phyloP scores from a whole-genome alignment of 1,284 basidiomycete species.

The Apiotrichum mycotoxinovorans region DNA sequence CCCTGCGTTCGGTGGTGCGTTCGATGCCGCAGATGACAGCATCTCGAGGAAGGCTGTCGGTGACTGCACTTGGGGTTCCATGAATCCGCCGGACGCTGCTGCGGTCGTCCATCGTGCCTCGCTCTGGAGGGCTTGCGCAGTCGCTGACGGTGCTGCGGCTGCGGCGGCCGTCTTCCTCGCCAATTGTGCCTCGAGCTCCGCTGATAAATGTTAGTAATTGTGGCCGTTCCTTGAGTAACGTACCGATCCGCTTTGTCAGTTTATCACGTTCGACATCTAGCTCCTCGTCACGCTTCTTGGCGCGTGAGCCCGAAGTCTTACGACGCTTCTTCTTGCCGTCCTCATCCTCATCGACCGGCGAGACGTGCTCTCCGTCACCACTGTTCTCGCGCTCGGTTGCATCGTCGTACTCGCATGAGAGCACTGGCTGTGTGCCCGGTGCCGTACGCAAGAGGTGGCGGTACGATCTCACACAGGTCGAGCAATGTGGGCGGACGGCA shows the following conservation, averaged over 20 bases:
- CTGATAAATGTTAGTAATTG: slow-evolving; percentile 6
- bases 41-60: slow-evolving; percentile 45
- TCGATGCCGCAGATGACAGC: slow-evolving; percentile 37
- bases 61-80: slow-evolving; percentile 14
- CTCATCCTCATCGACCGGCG: slow-evolving; percentile 21
- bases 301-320: slow-evolving; percentile 25
- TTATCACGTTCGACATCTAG: slow-evolving; percentile 34
- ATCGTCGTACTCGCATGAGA: slow-evolving; percentile 47
- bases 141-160: not conserved
- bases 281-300: slow-evolving; percentile 24
- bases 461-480: slow-evolving; percentile 46
- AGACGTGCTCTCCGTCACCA: not conserved
- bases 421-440: slow-evolving; percentile 34
- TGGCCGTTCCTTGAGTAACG: slow-evolving; percentile 3
- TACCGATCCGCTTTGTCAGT: slow-evolving; percentile 38
- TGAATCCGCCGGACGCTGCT: not conserved
- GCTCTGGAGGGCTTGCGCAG: not conserved
- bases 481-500: slow-evolving; percentile 45
- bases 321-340: slow-evolving; percentile 35
- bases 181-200: slow-evolving; percentile 20
- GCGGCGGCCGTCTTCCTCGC: slow-evolving; percentile 7
- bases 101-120: not conserved
- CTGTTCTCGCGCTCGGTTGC: slow-evolving; percentile 17
- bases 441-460: slow-evolving; percentile 40
- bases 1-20: not conserved